These are phyloP conservation scores for Sphagnum contortum DNA, from an alignment of 225 moss, liverwort and hornwort genomes.

Conservation along the genomic window DNA sequence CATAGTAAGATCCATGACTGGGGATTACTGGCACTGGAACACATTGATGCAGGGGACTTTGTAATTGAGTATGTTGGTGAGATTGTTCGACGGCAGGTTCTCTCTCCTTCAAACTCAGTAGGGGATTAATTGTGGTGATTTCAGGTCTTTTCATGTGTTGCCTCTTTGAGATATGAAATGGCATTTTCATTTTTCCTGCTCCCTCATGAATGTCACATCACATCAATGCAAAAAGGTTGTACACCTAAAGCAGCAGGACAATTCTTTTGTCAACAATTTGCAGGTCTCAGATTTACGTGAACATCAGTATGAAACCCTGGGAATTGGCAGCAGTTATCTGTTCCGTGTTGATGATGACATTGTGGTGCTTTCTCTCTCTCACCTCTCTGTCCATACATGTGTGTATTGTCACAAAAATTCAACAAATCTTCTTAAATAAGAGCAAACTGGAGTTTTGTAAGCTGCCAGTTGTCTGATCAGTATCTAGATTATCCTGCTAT, in stretches of 20 bases:
- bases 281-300: conserved; percentile 77
- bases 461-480: too few species aligned
- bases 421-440: too few species aligned
- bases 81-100: conserved; percentile 61
- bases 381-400: not conserved
- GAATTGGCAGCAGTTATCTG: conserved; percentile 83
- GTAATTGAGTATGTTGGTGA: conserved; percentile 94
- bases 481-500: too few species aligned
- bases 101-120: too few species aligned
- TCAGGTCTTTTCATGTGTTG: too few species aligned
- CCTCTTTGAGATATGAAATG: not conserved
- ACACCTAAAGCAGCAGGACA: not conserved
- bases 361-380: conserved; percentile 40
- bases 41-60: conserved; percentile 84
- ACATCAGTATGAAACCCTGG: conserved; percentile 53
- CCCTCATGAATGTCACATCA: not conserved
- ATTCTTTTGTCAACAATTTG: not conserved
- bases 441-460: too few species aligned
- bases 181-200: not conserved
- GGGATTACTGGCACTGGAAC: conserved; percentile 80
- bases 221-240: not conserved
- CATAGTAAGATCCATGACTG: conserved; percentile 89
- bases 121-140: too few species aligned
- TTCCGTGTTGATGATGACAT: conserved; percentile 81
- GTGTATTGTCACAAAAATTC: too few species aligned